Conservation (phyloP, 805 yeast genomes). For the Cyberlindnera galapagoensis region DNA sequence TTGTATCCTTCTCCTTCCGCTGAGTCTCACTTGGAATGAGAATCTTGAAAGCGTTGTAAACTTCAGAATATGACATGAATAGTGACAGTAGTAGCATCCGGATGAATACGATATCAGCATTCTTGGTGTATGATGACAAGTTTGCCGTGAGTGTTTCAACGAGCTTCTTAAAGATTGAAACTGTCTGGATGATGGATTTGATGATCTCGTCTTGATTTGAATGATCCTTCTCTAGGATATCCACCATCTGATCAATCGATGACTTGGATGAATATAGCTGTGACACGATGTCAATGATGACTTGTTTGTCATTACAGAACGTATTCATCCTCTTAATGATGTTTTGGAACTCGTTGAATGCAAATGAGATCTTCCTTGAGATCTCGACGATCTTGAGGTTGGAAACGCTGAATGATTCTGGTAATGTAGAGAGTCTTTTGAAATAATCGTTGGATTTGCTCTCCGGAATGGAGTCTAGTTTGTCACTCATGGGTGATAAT, state of each 20-base stretch:
- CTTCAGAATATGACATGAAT: slow-evolving; percentile 58
- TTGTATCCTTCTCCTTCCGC: neutral
- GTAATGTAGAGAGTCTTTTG: slow-evolving; percentile 56
- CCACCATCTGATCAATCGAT: slow-evolving; percentile 51
- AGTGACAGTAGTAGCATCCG: slow-evolving; percentile 56
- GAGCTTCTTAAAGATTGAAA: slow-evolving; percentile 44
- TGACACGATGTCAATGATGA: slow-evolving; percentile 48
- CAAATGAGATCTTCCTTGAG: slow-evolving; percentile 55
- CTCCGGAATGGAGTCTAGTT: slow-evolving; percentile 26
- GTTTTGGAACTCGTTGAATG: slow-evolving; percentile 60
- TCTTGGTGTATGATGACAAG: slow-evolving; percentile 41
- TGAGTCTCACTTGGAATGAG: slow-evolving; percentile 18
- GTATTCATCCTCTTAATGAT: slow-evolving; percentile 51
- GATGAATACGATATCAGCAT: slow-evolving; percentile 57
- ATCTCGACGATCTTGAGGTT: slow-evolving; percentile 31
- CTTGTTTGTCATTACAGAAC: slow-evolving; percentile 49
- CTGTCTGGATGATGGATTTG: slow-evolving; percentile 12
- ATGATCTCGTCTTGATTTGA: slow-evolving; percentile 11
- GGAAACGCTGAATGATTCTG: slow-evolving; percentile 34
- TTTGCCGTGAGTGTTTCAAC: slow-evolving; percentile 42
- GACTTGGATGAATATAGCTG: slow-evolving; percentile 45
- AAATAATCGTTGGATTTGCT: slow-evolving; percentile 57
- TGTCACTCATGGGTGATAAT: slow-evolving; percentile 4
- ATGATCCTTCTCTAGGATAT: slow-evolving; percentile 46
- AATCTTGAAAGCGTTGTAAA: slow-evolving; percentile 56